phyloP scores from a whole-genome alignment of 768 basidiomycete genomes.

The Xerocomellus dryophilus region DNA sequence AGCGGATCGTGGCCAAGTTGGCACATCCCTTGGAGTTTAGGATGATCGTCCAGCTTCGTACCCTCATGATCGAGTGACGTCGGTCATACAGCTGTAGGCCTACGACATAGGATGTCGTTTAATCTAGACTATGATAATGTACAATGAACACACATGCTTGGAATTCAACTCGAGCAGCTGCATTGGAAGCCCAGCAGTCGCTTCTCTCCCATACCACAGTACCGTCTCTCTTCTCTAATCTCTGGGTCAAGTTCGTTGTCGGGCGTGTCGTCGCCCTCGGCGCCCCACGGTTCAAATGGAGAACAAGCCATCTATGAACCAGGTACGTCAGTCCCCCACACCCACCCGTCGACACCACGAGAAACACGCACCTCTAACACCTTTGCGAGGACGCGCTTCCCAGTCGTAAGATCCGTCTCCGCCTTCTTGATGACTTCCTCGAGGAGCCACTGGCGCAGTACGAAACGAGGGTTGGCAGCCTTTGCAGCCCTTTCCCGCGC shows the following conservation, averaged over 20 bases:
- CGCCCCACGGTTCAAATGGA: conserved; percentile 88
- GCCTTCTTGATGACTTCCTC: conserved; percentile 86
- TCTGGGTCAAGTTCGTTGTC: conserved; percentile 54
- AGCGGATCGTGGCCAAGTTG: conserved; percentile 23
- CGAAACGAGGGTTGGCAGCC: conserved; percentile 82
- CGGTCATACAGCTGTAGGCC: background rate
- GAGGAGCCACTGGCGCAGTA: conserved; percentile 92
- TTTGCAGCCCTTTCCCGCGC: conserved; percentile 51
- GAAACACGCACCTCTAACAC: conserved; percentile 65
- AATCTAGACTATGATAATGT: background rate
- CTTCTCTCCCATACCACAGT: conserved; percentile 75
- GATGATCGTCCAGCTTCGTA: conserved; percentile 16
- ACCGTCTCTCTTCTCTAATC: conserved; percentile 65
- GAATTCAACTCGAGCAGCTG: conserved; percentile 77
- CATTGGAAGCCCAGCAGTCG: conserved; percentile 88
- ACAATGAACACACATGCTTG: background rate
- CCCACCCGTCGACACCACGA: no score
- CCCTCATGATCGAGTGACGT: conserved; percentile 18
- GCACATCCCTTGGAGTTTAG: conserved; percentile 11
- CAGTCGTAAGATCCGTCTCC: conserved; percentile 60
- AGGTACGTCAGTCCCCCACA: background rate
- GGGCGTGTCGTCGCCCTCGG: conserved; percentile 49
- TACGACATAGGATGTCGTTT: background rate
- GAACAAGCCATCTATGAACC: conserved; percentile 73
- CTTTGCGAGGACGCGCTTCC: conserved; percentile 70